Base-by-base conservation (phyloP, 352 stramenopile species). In the Globisporangium parvum region DNA sequence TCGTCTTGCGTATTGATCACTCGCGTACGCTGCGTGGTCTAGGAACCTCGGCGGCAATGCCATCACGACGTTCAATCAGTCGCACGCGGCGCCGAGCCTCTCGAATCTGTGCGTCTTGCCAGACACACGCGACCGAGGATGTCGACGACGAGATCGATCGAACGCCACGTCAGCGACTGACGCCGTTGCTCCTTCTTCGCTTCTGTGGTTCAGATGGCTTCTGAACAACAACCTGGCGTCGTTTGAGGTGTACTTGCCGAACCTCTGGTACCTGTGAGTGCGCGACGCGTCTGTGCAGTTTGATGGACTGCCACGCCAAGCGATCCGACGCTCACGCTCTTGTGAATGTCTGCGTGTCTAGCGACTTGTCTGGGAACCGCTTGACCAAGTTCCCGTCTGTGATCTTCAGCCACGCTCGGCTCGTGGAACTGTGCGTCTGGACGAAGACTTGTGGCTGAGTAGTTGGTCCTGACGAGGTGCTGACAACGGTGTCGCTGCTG, bases 211-310 rank as follows among this genome's bases (percentile, higher is more conserved):
- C 20, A 24, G 37, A 6, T 55, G 23, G 49, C 40, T 35, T 17
- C 39, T 33, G 8, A 48, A 8, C 33, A 60, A 47, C 47, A 49
- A 49, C 17, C 28, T 60, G 20, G 48, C 11, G 11, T 23, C 24
- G 26, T 60, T 54, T 10, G 46, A 60, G 9, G 18, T 35, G 3
- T 37, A 47, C 26, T 21, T 54, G 33, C 46, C 31, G 6, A 53
- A 60, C 28, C 54, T 60, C 14, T 11, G 37, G 18, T 42, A 20
- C 17, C 54, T 60, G 54, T 60, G 37, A 28, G 54, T 60, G 18
- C 31, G 10, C 10, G 31, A 37, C 10, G 31, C 31, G 31, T 37
- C 31, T 37, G 10, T 12, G 31, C 10, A 10, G 31, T 37, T 5
- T 37, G 31, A 37, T 37, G 31, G 31, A 5, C 39, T 8, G 12